Conservation (phyloP, 306 rosid genomes). For the Astragalus membranaceus region DNA sequence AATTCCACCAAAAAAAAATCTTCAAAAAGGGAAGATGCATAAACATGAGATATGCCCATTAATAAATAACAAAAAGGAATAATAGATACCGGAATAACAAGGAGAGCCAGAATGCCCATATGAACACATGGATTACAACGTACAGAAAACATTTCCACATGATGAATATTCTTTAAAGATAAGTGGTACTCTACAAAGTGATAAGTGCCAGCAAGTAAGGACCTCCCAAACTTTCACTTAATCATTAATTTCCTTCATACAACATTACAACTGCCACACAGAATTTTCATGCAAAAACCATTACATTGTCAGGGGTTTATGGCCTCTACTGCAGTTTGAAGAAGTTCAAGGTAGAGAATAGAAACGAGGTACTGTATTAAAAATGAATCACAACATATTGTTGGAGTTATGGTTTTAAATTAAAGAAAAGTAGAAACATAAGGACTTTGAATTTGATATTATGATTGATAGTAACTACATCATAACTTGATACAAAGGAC, state of each 20-base stretch:
- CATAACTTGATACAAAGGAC: too few species aligned
- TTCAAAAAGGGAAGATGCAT: neutral
- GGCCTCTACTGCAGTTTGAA: neutral
- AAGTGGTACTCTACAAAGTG: neutral
- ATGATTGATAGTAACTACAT: too few species aligned
- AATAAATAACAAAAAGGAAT: neutral
- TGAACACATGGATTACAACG: neutral
- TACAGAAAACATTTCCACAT: neutral
- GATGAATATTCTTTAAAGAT: neutral
- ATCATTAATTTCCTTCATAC: neutral
- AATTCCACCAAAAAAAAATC: neutral
- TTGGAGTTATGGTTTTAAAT: too few species aligned
- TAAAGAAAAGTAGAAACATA: too few species aligned
- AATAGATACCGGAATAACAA: neutral
- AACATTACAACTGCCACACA: neutral
- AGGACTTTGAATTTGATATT: too few species aligned
- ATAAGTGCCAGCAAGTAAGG: neutral
- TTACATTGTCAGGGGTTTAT: neutral
- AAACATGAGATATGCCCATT: neutral
- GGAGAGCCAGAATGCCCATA: slow-evolving; percentile 2
- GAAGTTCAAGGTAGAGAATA: neutral
- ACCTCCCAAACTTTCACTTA: neutral
- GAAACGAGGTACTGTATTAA: neutral
- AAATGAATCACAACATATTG: neutral
- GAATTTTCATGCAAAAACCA: neutral